Base-by-base conservation (phyloP, 805 yeast species). In the Metschnikowia lunata region DNA sequence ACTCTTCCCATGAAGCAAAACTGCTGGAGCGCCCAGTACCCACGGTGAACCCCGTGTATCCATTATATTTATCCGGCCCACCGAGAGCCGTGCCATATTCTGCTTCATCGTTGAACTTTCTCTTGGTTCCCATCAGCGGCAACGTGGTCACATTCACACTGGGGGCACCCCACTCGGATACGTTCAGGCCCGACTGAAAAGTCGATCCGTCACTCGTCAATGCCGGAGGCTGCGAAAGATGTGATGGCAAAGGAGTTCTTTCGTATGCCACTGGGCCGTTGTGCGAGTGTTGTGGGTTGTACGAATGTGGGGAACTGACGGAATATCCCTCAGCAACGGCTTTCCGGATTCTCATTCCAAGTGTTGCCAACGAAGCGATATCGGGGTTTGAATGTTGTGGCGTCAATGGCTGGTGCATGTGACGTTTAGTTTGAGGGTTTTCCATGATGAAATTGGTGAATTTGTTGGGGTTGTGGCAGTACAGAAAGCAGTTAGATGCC, bases 301-400 rank as follows among this genome's bases (percentile, higher is more conserved):
- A 44, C 23, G 49, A 43, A 34, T 45, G 37, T 15, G 44, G 36
- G 5, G 50, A 40, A n/a, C 52, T 51, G 10, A 43, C 53, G 12
- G 54, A 50, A 58, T 82, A 82, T 1, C 89, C 89, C 36, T 81
- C 80, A 30, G 77, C 70, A 3, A 84, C 79, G 2, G 84, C 72
- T 52, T 82, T 81, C 56, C 91, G 74, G 46, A 85, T 78, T 49
- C 88, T 72, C 88, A 82, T 83, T 0, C 88, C 89, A 6, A 83
- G 57, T 0, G 82, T 74, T 34, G 80, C 73, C 23, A 83, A 68
- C 26, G 67, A 61, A 36, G 61, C 69, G 11, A 61, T 57, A 34
- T 58, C 61, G n/a, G 64, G 65, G 56, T 58, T 60, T 33, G 37
- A 55, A 7, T 46, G 54, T 39, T 47, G 52, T 29, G 62, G 58